These are phyloP conservation scores for Coemansia sp. DNA, from an alignment of 192 early-diverging fungal genomes.

Conservation along the genomic window DNA sequence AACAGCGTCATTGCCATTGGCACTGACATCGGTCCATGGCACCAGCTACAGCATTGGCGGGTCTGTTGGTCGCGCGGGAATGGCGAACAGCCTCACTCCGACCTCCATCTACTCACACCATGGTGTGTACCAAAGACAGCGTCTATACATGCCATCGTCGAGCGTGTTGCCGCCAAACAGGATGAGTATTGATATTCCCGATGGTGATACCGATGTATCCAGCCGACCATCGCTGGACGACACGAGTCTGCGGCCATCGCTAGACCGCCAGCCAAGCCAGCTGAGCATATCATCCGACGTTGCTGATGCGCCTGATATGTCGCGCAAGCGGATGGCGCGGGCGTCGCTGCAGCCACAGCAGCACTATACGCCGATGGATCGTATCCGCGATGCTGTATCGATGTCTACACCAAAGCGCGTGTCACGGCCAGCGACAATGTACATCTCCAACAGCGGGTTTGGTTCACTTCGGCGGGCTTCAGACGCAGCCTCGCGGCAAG, in stretches of 20 bases:
- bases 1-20: conserved; percentile 36
- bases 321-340: conserved; percentile 20
- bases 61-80: conserved; percentile 26
- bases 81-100: conserved; percentile 5
- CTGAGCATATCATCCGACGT: conserved; percentile 46
- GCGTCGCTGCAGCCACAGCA: conserved; percentile 42
- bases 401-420: conserved; percentile 10
- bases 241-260: conserved; percentile 24
- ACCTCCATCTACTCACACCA: neutral
- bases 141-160: conserved; percentile 30
- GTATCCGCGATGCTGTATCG: conserved; percentile 3
- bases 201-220: conserved; percentile 38
- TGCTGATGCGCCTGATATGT: conserved; percentile 10
- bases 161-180: conserved; percentile 24
- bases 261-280: conserved; percentile 40
- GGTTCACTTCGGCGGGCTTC: conserved; percentile 24
- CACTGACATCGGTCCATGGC: conserved; percentile 23
- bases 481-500: conserved; percentile 36
- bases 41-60: conserved; percentile 17
- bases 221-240: conserved; percentile 51
- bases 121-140: conserved; percentile 24
- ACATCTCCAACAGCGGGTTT: conserved; percentile 16
- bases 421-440: conserved; percentile 45
- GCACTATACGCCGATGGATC: conserved; percentile 6
- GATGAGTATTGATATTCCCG: conserved; percentile 28